phyloP scores from a whole-genome alignment of 2,329 filamentous ascomycete genomes.

The Aspergillus sp. region DNA sequence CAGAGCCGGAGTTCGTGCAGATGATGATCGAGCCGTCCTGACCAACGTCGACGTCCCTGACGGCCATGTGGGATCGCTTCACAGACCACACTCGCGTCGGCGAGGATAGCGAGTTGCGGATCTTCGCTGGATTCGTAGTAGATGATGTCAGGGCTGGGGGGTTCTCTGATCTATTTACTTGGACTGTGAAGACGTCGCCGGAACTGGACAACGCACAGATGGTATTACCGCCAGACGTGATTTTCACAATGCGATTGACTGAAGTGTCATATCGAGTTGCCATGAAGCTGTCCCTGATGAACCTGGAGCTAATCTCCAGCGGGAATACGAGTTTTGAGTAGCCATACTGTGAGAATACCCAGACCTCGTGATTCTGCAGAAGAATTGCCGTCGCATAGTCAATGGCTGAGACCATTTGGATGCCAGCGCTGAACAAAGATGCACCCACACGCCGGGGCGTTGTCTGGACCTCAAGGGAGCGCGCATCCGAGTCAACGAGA shows the following conservation, averaged over 20 bases:
- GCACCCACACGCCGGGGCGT: constrained; percentile 81
- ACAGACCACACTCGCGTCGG: constrained; percentile 84
- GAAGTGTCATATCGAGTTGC: constrained; percentile 57
- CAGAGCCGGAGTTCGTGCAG: constrained; percentile 82
- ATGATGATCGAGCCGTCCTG: constrained; percentile 93
- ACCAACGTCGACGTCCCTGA: constrained; percentile 76
- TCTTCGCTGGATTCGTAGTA: constrained; percentile 87
- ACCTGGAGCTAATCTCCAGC: constrained; percentile 61
- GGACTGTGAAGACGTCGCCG: constrained; percentile 82
- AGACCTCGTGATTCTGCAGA: constrained; percentile 79
- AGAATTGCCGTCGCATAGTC: constrained; percentile 82
- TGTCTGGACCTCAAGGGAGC: constrained; percentile 75
- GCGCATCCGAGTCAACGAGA: constrained; percentile 87
- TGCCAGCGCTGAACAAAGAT: constrained; percentile 64
- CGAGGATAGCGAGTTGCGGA: constrained; percentile 68
- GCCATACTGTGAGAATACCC: constrained; percentile 90
- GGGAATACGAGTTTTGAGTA: constrained; percentile 88
- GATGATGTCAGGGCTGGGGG: constrained; percentile 53
- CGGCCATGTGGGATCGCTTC: constrained; percentile 74
- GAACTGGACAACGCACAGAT: constrained; percentile 78
- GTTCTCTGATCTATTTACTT: constrained; percentile 60
- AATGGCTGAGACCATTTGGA: constrained; percentile 75
- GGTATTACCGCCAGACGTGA: constrained; percentile 80
- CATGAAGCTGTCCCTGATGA: constrained; percentile 57
- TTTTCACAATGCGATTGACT: constrained; percentile 62